Percentiles rank a stretch among this genome's conserved stretches.
phyloP scores from a whole-genome alignment of 2,329 filamentous ascomycete species.

The Fusarium anthophilum region DNA sequence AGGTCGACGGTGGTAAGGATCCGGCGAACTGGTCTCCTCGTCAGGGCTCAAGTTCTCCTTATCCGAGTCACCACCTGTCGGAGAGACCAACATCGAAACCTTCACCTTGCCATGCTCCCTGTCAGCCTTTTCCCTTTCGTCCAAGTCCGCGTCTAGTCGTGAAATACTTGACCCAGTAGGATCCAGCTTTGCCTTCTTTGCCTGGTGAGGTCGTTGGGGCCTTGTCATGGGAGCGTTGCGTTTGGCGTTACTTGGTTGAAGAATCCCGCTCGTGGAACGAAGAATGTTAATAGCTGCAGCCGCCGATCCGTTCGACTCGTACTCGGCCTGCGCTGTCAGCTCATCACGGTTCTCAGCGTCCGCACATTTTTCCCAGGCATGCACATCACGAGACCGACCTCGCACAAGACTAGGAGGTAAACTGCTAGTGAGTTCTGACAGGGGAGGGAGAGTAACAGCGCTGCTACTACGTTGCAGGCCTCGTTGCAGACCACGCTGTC shows the following conservation, averaged over 20 bases:
- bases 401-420: slow-evolving; percentile 66
- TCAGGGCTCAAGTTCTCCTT: slow-evolving; percentile 89
- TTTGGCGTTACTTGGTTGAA: slow-evolving; percentile 69
- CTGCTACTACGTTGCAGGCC: slow-evolving; percentile 77
- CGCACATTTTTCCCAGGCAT: slow-evolving; percentile 91
- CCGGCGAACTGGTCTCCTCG: slow-evolving; percentile 54
- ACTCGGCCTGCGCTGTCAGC: slow-evolving; percentile 81
- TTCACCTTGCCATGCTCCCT: slow-evolving; percentile 49
- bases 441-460: slow-evolving; percentile 69
- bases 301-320: slow-evolving; percentile 81
- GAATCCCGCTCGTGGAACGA: slow-evolving; percentile 69
- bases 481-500: slow-evolving; percentile 68
- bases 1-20: slow-evolving; percentile 46
- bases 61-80: slow-evolving; percentile 73
- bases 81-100: slow-evolving; percentile 51
- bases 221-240: slow-evolving; percentile 64
- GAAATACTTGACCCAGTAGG: slow-evolving; percentile 70
- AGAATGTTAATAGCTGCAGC: slow-evolving; percentile 84
- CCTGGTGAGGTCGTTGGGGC: slow-evolving; percentile 46
- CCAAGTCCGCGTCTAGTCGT: slow-evolving; percentile 61
- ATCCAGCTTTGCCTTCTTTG: slow-evolving; percentile 71
- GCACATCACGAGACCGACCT: slow-evolving; percentile 85
- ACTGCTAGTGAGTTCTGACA: slow-evolving; percentile 62
- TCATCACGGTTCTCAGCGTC: slow-evolving; percentile 82
- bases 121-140: slow-evolving; percentile 42